Conservation (phyloP, 495 filamentous ascomycete genomes). For the Baudoinia panamericana region DNA sequence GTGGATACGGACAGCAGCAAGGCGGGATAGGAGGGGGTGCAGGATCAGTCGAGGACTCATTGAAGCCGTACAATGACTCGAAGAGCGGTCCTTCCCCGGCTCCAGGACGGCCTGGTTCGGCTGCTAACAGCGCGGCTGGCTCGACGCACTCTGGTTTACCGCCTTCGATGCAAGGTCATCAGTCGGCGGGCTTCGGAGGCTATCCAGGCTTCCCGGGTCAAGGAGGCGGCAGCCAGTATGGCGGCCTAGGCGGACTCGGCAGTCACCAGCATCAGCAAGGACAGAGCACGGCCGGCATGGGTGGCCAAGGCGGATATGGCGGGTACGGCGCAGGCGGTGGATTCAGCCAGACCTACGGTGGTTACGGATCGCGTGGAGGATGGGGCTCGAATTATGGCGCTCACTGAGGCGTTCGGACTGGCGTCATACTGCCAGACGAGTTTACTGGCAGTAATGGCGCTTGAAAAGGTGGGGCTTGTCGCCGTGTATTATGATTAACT, state of each 20-base stretch:
- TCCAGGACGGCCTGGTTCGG: slow-evolving; percentile 69
- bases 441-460: too few species aligned
- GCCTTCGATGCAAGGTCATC: slow-evolving; percentile 62
- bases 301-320: slow-evolving; percentile 17
- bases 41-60: slow-evolving; percentile 57
- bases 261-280: slow-evolving; percentile 38
- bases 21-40: slow-evolving; percentile 27
- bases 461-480: too few species aligned
- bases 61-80: slow-evolving; percentile 63
- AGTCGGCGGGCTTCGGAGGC: slow-evolving; percentile 47
- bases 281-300: slow-evolving; percentile 7
- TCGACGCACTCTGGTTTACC: slow-evolving; percentile 54
- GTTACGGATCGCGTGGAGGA: slow-evolving; percentile 14
- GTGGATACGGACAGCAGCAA: slow-evolving; percentile 52
- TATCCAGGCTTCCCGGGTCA: slow-evolving; percentile 29
- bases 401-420: slow-evolving; percentile 7
- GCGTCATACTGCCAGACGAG: too few species aligned
- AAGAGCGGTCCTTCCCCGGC: slow-evolving; percentile 72
- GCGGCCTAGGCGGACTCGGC: slow-evolving; percentile 55
- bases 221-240: slow-evolving; percentile 39
- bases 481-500: too few species aligned
- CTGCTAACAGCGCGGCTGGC: slow-evolving; percentile 50
- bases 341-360: slow-evolving; percentile 16
- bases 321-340: slow-evolving; percentile 10
- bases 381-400: slow-evolving; percentile 19